Percentiles rank a stretch among this genome's conserved stretches.
phyloP scores from a whole-genome alignment of 805 yeast genomes.

The Blastobotrys parvus region DNA sequence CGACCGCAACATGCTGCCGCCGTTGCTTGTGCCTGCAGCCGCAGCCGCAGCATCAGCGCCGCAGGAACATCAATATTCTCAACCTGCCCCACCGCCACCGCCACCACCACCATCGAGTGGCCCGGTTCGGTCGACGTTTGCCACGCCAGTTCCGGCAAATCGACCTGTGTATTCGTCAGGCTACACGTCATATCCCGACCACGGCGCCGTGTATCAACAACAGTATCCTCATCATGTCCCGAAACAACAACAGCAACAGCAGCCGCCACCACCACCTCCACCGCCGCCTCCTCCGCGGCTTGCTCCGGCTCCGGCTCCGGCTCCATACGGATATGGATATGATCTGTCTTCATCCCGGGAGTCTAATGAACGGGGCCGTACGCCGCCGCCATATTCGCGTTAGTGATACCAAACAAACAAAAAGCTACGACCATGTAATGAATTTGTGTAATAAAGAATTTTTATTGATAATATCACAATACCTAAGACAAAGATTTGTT shows the following conservation, averaged over 20 bases:
- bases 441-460: background rate
- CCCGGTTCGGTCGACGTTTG: background rate
- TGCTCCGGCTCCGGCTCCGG: background rate
- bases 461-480: background rate
- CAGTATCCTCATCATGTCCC: background rate
- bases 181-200: background rate
- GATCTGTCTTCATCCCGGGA: background rate
- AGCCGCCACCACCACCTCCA: constrained; percentile 1
- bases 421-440: too few relatives aligned
- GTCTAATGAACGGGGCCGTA: background rate
- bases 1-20: constrained; percentile 5
- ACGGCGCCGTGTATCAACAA: background rate
- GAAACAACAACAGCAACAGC: background rate
- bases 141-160: background rate
- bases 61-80: background rate
- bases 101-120: too few relatives aligned
- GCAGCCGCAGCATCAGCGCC: background rate
- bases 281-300: background rate
- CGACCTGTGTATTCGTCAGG: background rate
- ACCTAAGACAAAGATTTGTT: constrained; percentile 58
- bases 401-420: background rate
- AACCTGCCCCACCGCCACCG: background rate
- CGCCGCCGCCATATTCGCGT: background rate
- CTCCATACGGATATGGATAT: background rate
- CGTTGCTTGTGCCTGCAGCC: background rate